Conservation (phyloP, 352 stramenopile genomes). For the Globisporangium carolinianum region DNA sequence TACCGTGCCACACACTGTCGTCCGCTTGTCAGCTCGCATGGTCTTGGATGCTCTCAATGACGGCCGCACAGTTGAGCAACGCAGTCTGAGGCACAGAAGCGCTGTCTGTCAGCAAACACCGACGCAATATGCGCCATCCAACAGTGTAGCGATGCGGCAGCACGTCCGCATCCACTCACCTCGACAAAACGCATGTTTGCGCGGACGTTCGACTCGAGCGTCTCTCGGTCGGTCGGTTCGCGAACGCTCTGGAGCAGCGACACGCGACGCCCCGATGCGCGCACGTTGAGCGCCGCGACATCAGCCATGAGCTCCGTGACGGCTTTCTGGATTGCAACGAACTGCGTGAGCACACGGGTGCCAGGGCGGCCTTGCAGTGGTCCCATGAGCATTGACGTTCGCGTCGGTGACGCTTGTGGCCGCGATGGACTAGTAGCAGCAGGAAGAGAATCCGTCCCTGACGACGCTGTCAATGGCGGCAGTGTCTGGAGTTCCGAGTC, state of each 20-base stretch:
- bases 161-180: slow-evolving; percentile 11
- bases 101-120: too few relatives aligned
- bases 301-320: background rate
- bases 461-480: too few relatives aligned
- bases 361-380: background rate
- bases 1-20: too few relatives aligned
- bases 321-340: slow-evolving; percentile 5
- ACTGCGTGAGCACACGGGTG: slow-evolving; percentile 1
- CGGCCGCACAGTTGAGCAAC: slow-evolving; percentile 7
- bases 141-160: too few relatives aligned
- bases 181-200: slow-evolving; percentile 24
- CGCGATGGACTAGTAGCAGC: background rate
- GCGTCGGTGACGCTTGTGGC: background rate
- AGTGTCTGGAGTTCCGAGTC: too few relatives aligned
- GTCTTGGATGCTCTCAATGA: slow-evolving; percentile 12
- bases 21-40: too few relatives aligned
- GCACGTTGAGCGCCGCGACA: slow-evolving; percentile 4
- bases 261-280: slow-evolving; percentile 2
- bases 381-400: background rate
- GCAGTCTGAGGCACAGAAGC: slow-evolving; percentile 7
- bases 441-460: too few relatives aligned
- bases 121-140: too few relatives aligned
- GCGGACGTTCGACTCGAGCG: slow-evolving; percentile 22
- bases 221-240: slow-evolving; percentile 9
- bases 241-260: slow-evolving; percentile 4